Evolutionary conservation across 1,284 basidiomycete species (phyloP).

Genomic region (Cutaneotrichosporon mucoides): DNA sequence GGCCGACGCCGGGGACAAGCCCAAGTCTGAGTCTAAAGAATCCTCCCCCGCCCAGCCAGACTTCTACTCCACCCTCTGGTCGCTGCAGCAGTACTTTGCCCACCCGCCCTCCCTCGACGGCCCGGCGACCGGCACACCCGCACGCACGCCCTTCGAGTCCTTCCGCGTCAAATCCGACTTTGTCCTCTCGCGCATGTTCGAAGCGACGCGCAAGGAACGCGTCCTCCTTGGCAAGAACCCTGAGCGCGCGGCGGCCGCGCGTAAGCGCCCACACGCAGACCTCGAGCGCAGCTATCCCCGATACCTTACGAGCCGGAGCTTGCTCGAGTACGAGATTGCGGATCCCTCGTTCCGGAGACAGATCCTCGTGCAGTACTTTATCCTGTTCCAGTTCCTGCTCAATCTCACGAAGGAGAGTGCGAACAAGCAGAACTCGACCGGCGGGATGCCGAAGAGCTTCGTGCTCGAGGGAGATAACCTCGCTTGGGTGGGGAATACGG

Average conservation of each 20-base stretch:
- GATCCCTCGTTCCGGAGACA: slow-evolving; percentile 47
- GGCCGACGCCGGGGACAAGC: neutral
- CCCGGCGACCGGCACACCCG: slow-evolving; percentile 22
- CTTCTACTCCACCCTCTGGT: slow-evolving; percentile 48
- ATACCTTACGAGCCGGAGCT: slow-evolving; percentile 40
- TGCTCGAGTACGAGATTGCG: slow-evolving; percentile 41
- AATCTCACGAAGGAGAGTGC: slow-evolving; percentile 37
- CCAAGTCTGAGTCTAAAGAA: neutral
- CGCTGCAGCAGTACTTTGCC: slow-evolving; percentile 45
- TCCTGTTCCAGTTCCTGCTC: slow-evolving; percentile 47
- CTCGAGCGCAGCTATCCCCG: slow-evolving; percentile 38
- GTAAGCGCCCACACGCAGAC: slow-evolving; percentile 29
- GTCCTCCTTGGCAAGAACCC: slow-evolving; percentile 31
- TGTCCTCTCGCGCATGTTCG: slow-evolving; percentile 38
- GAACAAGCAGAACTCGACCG: slow-evolving; percentile 40
- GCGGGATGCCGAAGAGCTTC: slow-evolving; percentile 45
- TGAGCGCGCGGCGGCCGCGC: slow-evolving; percentile 8
- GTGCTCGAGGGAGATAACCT: slow-evolving; percentile 34
- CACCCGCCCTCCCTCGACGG: slow-evolving; percentile 42
- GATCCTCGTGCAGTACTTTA: slow-evolving; percentile 47
- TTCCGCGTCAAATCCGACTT: slow-evolving; percentile 40
- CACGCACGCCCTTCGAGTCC: slow-evolving; percentile 31
- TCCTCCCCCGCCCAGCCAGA: slow-evolving; percentile 21
- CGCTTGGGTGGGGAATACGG: slow-evolving; percentile 32
- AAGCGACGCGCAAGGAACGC: slow-evolving; percentile 35